These are phyloP conservation scores for Mucor sp. DNA, from an alignment of 371 early-diverging fungal species.

Conservation along the genomic window DNA sequence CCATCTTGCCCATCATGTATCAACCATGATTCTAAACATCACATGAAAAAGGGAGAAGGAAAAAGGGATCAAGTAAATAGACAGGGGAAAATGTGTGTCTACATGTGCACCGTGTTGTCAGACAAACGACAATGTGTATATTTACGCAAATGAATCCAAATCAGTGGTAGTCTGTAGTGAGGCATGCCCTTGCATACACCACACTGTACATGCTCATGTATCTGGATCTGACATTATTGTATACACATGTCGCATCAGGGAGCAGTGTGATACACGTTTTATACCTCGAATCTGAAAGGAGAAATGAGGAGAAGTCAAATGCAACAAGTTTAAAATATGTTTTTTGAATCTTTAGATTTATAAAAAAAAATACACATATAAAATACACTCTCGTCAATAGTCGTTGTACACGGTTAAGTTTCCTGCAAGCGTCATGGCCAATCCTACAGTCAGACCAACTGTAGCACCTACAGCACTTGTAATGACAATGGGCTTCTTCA, in stretches of 20 bases:
- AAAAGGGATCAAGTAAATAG: neutral
- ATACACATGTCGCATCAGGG: neutral
- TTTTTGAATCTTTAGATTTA: neutral
- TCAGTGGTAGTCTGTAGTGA: too few relatives aligned
- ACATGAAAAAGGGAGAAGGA: neutral
- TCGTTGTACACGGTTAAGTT: conserved; percentile 39
- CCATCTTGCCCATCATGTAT: neutral
- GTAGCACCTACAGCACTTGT: conserved; percentile 10
- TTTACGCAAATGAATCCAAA: too few relatives aligned
- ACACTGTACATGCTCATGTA: neutral
- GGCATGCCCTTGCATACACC: too few relatives aligned
- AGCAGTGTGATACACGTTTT: neutral
- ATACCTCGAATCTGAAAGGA: neutral
- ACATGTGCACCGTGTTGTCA: neutral
- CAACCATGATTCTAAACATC: neutral
- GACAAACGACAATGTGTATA: neutral
- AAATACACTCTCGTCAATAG: conserved; percentile 18
- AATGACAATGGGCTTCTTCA: conserved; percentile 3
- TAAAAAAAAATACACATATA: neutral
- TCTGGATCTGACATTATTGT: neutral
- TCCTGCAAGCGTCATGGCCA: conserved; percentile 36
- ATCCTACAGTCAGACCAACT: conserved; percentile 20
- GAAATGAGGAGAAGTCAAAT: neutral
- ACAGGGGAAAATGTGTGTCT: neutral
- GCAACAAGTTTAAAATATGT: neutral